phyloP scores from a whole-genome alignment of 352 stramenopile genomes.

The Pythium brachiatum region DNA sequence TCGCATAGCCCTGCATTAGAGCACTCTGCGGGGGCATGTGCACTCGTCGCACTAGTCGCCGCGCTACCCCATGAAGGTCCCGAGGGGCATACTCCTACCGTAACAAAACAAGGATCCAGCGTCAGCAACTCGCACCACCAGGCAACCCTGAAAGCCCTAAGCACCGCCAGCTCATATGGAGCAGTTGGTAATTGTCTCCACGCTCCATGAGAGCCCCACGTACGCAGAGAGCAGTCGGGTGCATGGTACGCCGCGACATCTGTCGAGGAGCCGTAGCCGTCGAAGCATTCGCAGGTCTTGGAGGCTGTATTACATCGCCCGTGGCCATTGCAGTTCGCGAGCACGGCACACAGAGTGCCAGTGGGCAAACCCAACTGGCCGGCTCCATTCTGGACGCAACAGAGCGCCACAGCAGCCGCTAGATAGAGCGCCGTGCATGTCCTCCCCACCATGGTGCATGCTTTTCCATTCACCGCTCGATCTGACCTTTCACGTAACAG shows the following conservation, averaged over 20 bases:
- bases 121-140: background rate
- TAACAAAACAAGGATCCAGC: background rate
- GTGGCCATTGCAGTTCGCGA: slow-evolving; percentile 89
- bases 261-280: slow-evolving; percentile 80
- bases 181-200: slow-evolving; percentile 9
- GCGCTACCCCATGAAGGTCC: slow-evolving; percentile 64
- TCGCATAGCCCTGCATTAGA: slow-evolving; percentile 68
- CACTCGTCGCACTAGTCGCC: slow-evolving; percentile 36
- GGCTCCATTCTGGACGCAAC: background rate
- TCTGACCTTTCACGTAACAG: background rate
- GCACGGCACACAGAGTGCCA: slow-evolving; percentile 67
- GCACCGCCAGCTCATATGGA: slow-evolving; percentile 7
- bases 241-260: slow-evolving; percentile 79
- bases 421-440: background rate
- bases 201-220: slow-evolving; percentile 4
- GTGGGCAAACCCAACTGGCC: slow-evolving; percentile 54
- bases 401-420: background rate
- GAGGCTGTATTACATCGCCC: slow-evolving; percentile 79
- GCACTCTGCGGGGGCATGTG: slow-evolving; percentile 51
- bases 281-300: slow-evolving; percentile 86
- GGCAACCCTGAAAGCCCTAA: slow-evolving; percentile 12
- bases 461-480: background rate
- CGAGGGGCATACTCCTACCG: slow-evolving; percentile 58
- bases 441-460: background rate
- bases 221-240: slow-evolving; percentile 82